Evolutionary conservation across 1,139 yeast genomes (phyloP).

Genomic region (Chernovozyma aurita): DNA sequence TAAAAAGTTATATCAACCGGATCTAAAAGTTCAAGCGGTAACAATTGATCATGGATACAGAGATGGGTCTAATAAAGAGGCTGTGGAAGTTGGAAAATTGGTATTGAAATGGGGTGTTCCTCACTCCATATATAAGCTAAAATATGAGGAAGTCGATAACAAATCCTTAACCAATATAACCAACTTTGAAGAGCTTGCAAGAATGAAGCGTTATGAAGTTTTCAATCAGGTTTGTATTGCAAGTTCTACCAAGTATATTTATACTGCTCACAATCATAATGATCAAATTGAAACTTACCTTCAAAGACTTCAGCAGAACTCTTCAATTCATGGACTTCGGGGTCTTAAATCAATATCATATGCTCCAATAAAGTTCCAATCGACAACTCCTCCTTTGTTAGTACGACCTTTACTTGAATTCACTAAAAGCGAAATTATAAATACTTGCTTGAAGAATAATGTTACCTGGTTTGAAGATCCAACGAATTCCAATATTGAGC

Average conservation of each 20-base stretch:
- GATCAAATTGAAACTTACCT: conserved; percentile 73
- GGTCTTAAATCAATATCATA: conserved; percentile 28
- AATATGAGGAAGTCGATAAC: conserved; percentile 21
- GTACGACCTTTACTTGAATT: conserved; percentile 53
- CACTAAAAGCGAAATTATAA: conserved; percentile 40
- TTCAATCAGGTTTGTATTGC: conserved; percentile 32
- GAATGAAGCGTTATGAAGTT: conserved; percentile 46
- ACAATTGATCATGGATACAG: conserved; percentile 60
- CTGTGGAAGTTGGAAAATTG: conserved; percentile 30
- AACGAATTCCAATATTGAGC: conserved; percentile 50
- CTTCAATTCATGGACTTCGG: conserved; percentile 56
- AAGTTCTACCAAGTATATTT: conserved; percentile 26
- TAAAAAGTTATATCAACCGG: conserved; percentile 18
- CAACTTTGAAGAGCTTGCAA: conserved; percentile 55
- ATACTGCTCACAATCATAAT: conserved; percentile 65
- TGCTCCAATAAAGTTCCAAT: conserved; percentile 20
- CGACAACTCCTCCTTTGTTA: conserved; percentile 16
- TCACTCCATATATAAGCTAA: conserved; percentile 35
- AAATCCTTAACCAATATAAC: conserved; percentile 13
- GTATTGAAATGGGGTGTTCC: conserved; percentile 35
- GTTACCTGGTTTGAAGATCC: conserved; percentile 66
- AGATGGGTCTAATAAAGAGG: conserved; percentile 44
- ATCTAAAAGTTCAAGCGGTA: conserved; percentile 38
- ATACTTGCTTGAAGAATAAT: conserved; percentile 36
- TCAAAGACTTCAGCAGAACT: conserved; percentile 49